Percentiles rank a stretch among this genome's conserved stretches.
Evolutionary conservation across 768 basidiomycete genomes (phyloP).

Genomic region (Neoboletus magnificus): DNA sequence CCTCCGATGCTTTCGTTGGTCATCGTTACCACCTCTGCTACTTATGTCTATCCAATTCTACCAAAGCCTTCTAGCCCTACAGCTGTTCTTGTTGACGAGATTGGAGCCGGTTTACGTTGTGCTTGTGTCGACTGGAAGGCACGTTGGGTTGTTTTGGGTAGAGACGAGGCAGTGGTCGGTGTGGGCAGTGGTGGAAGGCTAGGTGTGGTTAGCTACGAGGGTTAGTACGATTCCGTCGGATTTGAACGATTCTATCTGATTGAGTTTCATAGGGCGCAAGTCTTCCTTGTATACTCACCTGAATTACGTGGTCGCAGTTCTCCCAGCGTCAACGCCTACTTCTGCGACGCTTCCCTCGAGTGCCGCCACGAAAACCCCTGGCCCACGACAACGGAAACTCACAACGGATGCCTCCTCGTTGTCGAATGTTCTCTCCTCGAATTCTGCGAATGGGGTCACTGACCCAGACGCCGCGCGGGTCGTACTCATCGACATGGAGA

Average conservation of each 20-base stretch:
- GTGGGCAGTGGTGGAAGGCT: conserved; percentile 81
- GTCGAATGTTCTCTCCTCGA: conserved; percentile 1
- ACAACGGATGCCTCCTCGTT: conserved; percentile 13
- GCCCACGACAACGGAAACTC: conserved; percentile 22
- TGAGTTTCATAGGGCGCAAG: conserved; percentile 40
- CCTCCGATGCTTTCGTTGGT: conserved; percentile 60
- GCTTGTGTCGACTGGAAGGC: conserved; percentile 72
- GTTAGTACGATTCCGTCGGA: conserved; percentile 35
- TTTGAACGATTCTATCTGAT: neutral
- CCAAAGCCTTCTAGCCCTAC: conserved; percentile 66
- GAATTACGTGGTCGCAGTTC: conserved; percentile 89
- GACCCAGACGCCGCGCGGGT: conserved; percentile 71
- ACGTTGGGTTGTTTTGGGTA: conserved; percentile 77
- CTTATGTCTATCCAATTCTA: conserved; percentile 71
- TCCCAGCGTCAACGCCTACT: conserved; percentile 74
- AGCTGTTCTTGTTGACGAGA: conserved; percentile 76
- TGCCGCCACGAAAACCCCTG: conserved; percentile 57
- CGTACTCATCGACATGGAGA: conserved; percentile 87
- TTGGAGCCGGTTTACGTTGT: conserved; percentile 82
- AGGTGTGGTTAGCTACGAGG: conserved; percentile 89
- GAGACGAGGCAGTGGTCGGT: conserved; percentile 89
- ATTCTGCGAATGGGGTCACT: conserved; percentile 38
- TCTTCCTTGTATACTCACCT: conserved; percentile 69
- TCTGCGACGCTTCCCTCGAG: conserved; percentile 41
- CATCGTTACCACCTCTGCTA: conserved; percentile 84